Evolutionary conservation across 139 green algal genomes (phyloP), one percentile per base, ranked within the genome.

Genomic region (Tetraselmis striata): DNA sequence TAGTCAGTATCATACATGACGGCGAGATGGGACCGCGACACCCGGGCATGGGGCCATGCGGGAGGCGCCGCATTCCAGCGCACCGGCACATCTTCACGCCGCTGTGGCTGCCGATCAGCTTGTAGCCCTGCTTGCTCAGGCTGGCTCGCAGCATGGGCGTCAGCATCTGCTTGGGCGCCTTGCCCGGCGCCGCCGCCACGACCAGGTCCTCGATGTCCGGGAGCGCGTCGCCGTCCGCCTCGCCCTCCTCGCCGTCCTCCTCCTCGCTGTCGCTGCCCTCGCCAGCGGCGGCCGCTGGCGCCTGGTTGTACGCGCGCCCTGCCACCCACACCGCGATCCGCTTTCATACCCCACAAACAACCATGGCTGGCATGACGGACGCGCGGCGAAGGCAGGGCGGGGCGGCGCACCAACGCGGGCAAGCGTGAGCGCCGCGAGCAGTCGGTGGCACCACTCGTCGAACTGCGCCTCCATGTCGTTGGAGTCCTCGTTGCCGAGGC

Each of bases 41-140:
- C n/a, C n/a, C n/a, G n/a, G n/a, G n/a, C n/a, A n/a, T n/a, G n/a
- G n/a, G n/a, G n/a, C n/a, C n/a, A n/a, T n/a, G n/a, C n/a, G n/a
- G n/a, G n/a, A n/a, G n/a, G n/a, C n/a, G n/a, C n/a, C n/a, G n/a
- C n/a, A n/a, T n/a, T n/a, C n/a, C n/a, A n/a, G 11, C 29, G 11
- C 59, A 87, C 83, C 92, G 83, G 79, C 93, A 97, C 84, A 97
- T 85, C 90, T 97, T 97, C 79, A 97, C 93, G 1, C 93, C 93
- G 77, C 88, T 94, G 85, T 97, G 93, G 24, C 79, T 89, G 77
- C 93, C 93, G 45, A 97, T 92, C 30, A 97, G 82, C 78, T 95
- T 95, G 84, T 97, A 97, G 29, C 93, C 93, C 83, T 97, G 93
- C 83, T 95, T 95, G 59, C 84, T 95, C 23, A 95, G 84, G 18